Evolutionary conservation across 768 basidiomycete genomes (phyloP).

Genomic region (Tricholoma sp.): DNA sequence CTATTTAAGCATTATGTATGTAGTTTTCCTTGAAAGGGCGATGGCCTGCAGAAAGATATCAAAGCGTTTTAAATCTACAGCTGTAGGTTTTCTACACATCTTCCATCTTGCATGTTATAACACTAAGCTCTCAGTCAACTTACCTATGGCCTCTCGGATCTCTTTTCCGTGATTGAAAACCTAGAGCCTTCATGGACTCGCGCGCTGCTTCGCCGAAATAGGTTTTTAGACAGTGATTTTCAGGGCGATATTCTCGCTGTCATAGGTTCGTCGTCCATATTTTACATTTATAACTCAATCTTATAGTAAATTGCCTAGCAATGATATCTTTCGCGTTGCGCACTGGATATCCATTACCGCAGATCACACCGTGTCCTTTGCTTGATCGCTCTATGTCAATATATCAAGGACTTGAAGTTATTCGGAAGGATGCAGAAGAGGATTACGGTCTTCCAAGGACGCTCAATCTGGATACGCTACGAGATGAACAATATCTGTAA

Average conservation of each 20-base stretch:
- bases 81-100: too few relatives aligned
- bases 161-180: constrained; percentile 67
- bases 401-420: constrained; percentile 59
- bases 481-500: constrained; percentile 76
- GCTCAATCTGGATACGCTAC: constrained; percentile 67
- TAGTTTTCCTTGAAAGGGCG: constrained; percentile 72
- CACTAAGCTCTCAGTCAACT: constrained; percentile 44
- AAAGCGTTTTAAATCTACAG: constrained; percentile 62
- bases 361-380: constrained; percentile 71
- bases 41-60: constrained; percentile 81
- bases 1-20: not conserved
- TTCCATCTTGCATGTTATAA: too few relatives aligned
- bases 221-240: constrained; percentile 74
- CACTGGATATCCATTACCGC: constrained; percentile 72
- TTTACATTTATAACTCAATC: too few relatives aligned
- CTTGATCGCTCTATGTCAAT: constrained; percentile 42
- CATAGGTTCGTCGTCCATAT: too few relatives aligned
- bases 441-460: constrained; percentile 69
- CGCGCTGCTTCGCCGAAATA: constrained; percentile 70
- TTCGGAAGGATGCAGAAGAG: constrained; percentile 67
- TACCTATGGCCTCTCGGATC: constrained; percentile 62
- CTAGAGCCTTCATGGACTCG: constrained; percentile 74
- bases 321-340: constrained; percentile 67
- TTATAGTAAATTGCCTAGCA: too few relatives aligned
- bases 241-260: constrained; percentile 84